phyloP scores from a whole-genome alignment of 1,284 basidiomycete genomes.

The Boletus semigastroideus region DNA sequence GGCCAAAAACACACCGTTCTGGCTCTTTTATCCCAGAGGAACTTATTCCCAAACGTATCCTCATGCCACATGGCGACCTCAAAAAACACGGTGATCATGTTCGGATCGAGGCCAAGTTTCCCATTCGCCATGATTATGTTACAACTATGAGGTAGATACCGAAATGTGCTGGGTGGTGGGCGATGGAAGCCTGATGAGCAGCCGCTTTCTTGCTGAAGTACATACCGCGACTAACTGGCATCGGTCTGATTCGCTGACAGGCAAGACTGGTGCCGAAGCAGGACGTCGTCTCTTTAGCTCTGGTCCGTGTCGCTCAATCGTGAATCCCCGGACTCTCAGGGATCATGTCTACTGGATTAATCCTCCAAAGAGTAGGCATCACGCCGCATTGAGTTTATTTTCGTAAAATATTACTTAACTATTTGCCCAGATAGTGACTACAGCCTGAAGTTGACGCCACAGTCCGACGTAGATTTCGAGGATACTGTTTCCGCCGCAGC shows the following conservation, averaged over 20 bases:
- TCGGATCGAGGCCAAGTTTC: background rate
- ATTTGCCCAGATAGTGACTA: too few species aligned
- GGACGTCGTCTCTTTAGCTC: conserved; percentile 29
- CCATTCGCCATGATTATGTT: too few species aligned
- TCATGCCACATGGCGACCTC: conserved; percentile 38
- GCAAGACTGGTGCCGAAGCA: conserved; percentile 43
- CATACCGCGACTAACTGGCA: conserved; percentile 40
- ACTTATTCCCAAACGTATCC: conserved; percentile 24
- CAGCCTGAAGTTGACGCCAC: too few species aligned
- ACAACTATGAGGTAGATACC: conserved; percentile 36
- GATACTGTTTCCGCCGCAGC: background rate
- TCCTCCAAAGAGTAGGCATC: too few species aligned
- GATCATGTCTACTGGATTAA: too few species aligned
- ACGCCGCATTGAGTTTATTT: too few species aligned
- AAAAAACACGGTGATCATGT: background rate
- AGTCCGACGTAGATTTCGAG: background rate
- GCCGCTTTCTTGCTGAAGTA: conserved; percentile 39
- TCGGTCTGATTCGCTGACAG: conserved; percentile 44
- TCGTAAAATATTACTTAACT: too few species aligned
- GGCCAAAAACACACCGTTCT: conserved; percentile 12
- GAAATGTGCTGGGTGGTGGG: conserved; percentile 39
- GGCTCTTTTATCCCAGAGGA: background rate
- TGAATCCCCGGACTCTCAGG: conserved; percentile 7
- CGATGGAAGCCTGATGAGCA: conserved; percentile 29
- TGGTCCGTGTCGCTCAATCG: conserved; percentile 36